Evolutionary conservation across 306 rosid species (phyloP), one percentile per base, ranked within the genome.

Genomic region (Inga laurina): DNA sequence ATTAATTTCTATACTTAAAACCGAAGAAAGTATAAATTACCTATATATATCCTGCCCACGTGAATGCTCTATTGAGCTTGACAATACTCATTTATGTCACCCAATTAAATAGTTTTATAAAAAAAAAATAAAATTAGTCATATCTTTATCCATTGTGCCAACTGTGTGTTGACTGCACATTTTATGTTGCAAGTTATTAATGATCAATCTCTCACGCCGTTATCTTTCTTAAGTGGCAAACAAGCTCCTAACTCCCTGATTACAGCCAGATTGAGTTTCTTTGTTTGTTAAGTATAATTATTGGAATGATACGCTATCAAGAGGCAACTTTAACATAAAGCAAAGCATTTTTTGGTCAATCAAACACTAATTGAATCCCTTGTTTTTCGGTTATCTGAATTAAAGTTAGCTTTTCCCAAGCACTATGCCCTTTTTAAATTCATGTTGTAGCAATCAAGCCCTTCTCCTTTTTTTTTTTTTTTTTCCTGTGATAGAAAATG

Each of bases 391-490:
- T 82, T 75, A 56, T 75, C 10, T 56, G 67, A 19, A 52, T 52
- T 54, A 54, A 77, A 74, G 66, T 24, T 43, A 15, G 24, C 90
- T 86, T 82, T 86, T 83, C 83, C 87, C 87, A 84, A 84, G 73
- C 87, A 80, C 83, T 8, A 82, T 74, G 88, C 46, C 61, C 69
- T 77, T 82, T 82, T 57, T 66, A 30, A 14, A 34, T 59, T 67
- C 74, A 9, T 34, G 45, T 16, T 2, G 12, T 8, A 8, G 21
- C 6, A 65, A 62, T 27, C 37, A 27, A 27, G 8, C 41, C 22
- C 48, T 10, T 7, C 27, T 27, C 30, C 30, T 27, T 27, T 27
- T 27, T 27, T 27, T 27, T 27, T 27, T 27, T 13, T 5, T 10
- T 22, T 41, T 39, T 21, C 32, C 1, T 1, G 30, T 27, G 30